Evolutionary conservation across 2,329 filamentous ascomycete species (phyloP).

Genomic region (Arachnomyces sp.): DNA sequence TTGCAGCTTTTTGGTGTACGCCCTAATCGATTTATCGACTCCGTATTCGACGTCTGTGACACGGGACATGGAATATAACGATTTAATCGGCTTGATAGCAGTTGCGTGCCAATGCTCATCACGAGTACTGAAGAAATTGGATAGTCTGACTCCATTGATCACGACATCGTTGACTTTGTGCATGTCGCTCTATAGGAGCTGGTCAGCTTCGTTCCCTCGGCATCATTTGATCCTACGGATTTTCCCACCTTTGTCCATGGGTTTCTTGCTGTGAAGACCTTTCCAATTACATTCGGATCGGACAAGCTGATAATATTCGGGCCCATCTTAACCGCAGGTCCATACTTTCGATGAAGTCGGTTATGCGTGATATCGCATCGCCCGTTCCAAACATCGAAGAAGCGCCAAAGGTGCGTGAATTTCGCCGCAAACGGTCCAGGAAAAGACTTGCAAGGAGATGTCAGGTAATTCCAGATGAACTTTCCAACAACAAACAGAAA

Average conservation of each 20-base stretch:
- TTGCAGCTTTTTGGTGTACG: constrained; percentile 26
- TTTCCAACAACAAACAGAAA: no score
- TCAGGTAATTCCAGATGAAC: no score
- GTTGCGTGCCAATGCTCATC: constrained; percentile 28
- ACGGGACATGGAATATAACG: constrained; percentile 25
- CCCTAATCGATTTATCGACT: constrained; percentile 22
- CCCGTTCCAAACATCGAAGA: constrained; percentile 57
- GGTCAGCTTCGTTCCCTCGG: no score
- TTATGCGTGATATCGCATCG: constrained; percentile 60
- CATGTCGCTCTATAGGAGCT: constrained; percentile 11
- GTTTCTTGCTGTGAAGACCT: constrained; percentile 72
- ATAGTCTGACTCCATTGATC: constrained; percentile 25
- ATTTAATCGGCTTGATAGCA: constrained; percentile 29
- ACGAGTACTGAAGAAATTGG: constrained; percentile 30
- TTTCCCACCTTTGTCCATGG: constrained; percentile 20
- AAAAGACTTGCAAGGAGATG: constrained; percentile 23
- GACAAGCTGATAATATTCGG: constrained; percentile 68
- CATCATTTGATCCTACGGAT: not conserved
- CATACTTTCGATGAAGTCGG: constrained; percentile 60
- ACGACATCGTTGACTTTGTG: constrained; percentile 17
- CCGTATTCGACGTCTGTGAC: constrained; percentile 15
- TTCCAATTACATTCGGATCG: constrained; percentile 62
- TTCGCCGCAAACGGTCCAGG: constrained; percentile 62
- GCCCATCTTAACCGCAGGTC: constrained; percentile 64
- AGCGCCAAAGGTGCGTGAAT: constrained; percentile 65